phyloP scores from a whole-genome alignment of 1,284 basidiomycete genomes.

The Amylostereum chailletii region DNA sequence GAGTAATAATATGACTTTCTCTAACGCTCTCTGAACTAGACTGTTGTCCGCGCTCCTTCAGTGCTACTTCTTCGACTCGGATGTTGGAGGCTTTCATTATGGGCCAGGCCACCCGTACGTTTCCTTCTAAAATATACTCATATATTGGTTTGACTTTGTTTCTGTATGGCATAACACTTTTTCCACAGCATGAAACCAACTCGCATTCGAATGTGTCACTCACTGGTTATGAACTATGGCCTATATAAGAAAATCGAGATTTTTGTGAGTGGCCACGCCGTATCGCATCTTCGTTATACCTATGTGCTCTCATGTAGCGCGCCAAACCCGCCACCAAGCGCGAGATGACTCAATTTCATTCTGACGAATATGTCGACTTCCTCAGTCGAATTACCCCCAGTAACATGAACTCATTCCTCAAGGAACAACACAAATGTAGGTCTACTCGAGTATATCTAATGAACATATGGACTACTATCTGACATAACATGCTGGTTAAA shows the following conservation, averaged over 20 bases:
- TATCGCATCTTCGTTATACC: background rate
- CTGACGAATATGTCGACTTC: slow-evolving; percentile 92
- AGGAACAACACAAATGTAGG: slow-evolving; percentile 95
- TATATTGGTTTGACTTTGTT: slow-evolving; percentile 5
- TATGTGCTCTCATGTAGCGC: slow-evolving; percentile 42
- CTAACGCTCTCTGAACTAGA: background rate
- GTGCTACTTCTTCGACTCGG: slow-evolving; percentile 98
- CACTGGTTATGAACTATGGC: slow-evolving; percentile 99
- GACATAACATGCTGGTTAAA: background rate
- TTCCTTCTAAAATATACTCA: background rate
- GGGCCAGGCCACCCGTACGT: slow-evolving; percentile 84
- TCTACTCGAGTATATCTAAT: background rate
- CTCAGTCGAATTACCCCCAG: slow-evolving; percentile 77
- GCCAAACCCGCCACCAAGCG: slow-evolving; percentile 99
- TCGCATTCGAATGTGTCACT: slow-evolving; percentile 98
- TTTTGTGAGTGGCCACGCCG: slow-evolving; percentile 60
- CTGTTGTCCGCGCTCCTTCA: slow-evolving; percentile 20
- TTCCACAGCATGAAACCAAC: slow-evolving; percentile 84
- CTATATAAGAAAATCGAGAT: slow-evolving; percentile 97
- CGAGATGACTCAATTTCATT: slow-evolving; percentile 95
- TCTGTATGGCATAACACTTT: slow-evolving; percentile 6
- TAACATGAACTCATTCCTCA: slow-evolving; percentile 82
- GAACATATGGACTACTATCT: background rate
- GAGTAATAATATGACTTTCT: slow-evolving; percentile 24
- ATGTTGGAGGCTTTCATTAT: slow-evolving; percentile 98